Evolutionary conservation across 176 grass and related monocot genomes (phyloP), one percentile per base, ranked within the genome.

Genomic region (Avena sativa): DNA sequence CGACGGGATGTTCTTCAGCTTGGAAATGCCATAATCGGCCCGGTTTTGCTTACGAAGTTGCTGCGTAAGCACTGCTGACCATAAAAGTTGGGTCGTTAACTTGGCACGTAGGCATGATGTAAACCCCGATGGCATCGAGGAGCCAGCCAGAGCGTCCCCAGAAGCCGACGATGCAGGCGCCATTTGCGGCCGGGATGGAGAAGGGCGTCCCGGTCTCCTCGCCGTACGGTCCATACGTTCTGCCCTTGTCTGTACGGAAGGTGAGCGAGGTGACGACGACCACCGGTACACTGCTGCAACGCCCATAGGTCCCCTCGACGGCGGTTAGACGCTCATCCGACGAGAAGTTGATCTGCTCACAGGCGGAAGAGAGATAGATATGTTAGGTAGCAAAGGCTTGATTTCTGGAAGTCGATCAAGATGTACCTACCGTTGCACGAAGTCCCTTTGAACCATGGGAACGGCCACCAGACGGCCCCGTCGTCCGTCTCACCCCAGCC

Each of bases 121-220:
- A 81, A 26, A 88, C 25, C 0, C 86, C 80, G 19, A 83, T 49
- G 23, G 86, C 49, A 1, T 83, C 86, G 12, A 88, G 1, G 1
- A 88, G 86, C 80, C 72, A 83, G 21, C 86, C 86, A 26, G 80
- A 47, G 38, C 86, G 80, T 13, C 86, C 86, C 72, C 86, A 83
- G 50, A 88, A 88, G 15, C 86, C 80, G 8, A 48, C 72, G 50
- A 83, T 55, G 71, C 86, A 59, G 61, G 32, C 32, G 32, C 80
- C 71, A 2, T 58, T n/a, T 12, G 50, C 72, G 2, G 21, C 50
- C 36, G 49, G 71, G 12, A 83, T n/a, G 12, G 61, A 77, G 86
- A 88, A 88, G 1, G 12, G 6, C 21, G 59, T 76, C 13, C 84
- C 34, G 0, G 52, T 0, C 46, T 23, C 12, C 7, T 25, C 1